Evolutionary conservation across 495 filamentous ascomycete species (phyloP).

Genomic region (Venustampulla echinocandica): DNA sequence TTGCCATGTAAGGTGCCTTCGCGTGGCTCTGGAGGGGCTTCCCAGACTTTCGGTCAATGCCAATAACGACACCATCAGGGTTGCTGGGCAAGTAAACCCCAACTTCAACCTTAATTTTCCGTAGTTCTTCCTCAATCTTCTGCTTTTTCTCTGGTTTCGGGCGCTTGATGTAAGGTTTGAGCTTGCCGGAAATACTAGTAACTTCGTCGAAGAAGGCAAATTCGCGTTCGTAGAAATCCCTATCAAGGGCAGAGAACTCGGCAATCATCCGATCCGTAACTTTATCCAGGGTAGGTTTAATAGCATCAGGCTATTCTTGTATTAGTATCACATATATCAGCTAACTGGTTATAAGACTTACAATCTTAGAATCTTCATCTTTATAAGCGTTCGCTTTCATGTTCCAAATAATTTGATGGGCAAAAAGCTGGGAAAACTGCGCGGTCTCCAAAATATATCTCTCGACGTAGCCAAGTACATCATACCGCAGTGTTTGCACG

Average conservation of each 20-base stretch:
- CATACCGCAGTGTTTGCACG: conserved; percentile 92
- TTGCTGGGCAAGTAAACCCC: conserved; percentile 97
- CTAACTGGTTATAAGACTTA: conserved; percentile 39
- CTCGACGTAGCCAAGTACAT: conserved; percentile 89
- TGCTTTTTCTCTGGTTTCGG: conserved; percentile 96
- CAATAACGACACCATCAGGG: conserved; percentile 91
- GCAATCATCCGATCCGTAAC: conserved; percentile 76
- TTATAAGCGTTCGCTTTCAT: conserved; percentile 99
- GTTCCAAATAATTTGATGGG: conserved; percentile 99
- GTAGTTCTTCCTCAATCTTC: conserved; percentile 97
- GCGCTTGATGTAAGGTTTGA: conserved; percentile 85
- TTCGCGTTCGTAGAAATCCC: conserved; percentile 84
- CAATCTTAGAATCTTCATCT: conserved; percentile 84
- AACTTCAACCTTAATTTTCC: conserved; percentile 92
- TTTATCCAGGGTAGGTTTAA: conserved; percentile 88
- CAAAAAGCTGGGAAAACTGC: conserved; percentile 91
- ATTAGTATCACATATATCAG: conserved; percentile 27
- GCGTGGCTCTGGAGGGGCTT: conserved; percentile 96
- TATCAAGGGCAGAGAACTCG: conserved; percentile 72
- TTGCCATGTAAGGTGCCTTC: conserved; percentile 98
- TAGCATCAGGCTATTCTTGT: conserved; percentile 61
- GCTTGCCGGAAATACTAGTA: conserved; percentile 87
- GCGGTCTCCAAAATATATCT: conserved; percentile 94
- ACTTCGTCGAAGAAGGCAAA: conserved; percentile 98
- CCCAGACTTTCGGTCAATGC: conserved; percentile 94